Conservation (phyloP, 768 basidiomycete genomes). For the Leccinum subgranulosum region DNA sequence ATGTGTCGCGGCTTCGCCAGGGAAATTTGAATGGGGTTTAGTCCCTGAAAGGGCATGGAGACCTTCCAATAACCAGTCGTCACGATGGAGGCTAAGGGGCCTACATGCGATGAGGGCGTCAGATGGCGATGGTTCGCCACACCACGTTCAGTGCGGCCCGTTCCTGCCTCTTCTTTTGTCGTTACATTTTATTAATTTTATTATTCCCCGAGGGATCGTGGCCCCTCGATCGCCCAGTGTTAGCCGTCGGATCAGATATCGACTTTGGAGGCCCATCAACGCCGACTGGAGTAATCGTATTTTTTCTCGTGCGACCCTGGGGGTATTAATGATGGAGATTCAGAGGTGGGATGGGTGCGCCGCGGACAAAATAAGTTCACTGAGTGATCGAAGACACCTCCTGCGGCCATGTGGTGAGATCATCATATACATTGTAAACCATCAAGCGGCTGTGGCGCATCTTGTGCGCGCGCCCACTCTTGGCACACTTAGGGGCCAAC, state of each 20-base stretch:
- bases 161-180: background rate
- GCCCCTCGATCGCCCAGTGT: constrained; percentile 8
- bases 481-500: background rate
- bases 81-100: constrained; percentile 1
- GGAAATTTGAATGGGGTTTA: constrained; percentile 16
- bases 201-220: background rate
- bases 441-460: constrained; percentile 9
- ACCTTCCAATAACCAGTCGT: background rate
- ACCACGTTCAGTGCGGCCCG: background rate
- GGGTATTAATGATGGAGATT: background rate
- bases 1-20: constrained; percentile 10
- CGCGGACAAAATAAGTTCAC: constrained; percentile 6
- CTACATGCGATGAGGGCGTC: constrained; percentile 2
- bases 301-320: background rate
- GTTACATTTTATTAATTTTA: background rate
- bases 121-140: constrained; percentile 6
- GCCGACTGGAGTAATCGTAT: background rate
- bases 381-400: background rate
- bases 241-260: constrained; percentile 10
- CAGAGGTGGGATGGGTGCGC: constrained; percentile 6
- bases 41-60: constrained; percentile 7
- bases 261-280: background rate
- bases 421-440: background rate
- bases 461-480: background rate
- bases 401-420: background rate